A percentile compares a stretch with the other conserved stretches of the same genome.
Conservation (phyloP, 768 basidiomycete genomes). For the Daedalea quercina region DNA sequence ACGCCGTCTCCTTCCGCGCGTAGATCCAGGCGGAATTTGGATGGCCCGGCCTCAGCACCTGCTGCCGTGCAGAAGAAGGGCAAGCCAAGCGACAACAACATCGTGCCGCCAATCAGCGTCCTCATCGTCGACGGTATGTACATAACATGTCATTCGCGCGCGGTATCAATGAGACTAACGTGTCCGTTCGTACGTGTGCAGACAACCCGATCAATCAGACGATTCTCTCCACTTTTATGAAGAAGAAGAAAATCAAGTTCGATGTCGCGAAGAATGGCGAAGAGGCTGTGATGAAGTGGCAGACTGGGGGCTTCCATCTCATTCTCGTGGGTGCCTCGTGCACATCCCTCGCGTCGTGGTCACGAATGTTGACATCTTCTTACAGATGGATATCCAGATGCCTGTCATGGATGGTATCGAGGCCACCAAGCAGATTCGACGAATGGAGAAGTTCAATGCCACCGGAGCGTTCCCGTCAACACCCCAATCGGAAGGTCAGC, state of each 20-base stretch:
- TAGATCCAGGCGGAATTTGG: conserved; percentile 26
- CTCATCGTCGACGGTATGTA: conserved; percentile 92
- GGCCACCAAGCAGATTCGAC: conserved; percentile 93
- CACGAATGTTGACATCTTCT: background rate
- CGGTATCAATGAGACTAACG: background rate
- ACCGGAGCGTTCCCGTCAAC: conserved; percentile 64
- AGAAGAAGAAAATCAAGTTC: conserved; percentile 91
- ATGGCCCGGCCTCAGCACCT: conserved; percentile 21
- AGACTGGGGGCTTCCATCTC: conserved; percentile 87
- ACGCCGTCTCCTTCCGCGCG: conserved; percentile 23
- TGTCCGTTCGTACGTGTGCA: conserved; percentile 23
- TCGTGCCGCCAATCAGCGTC: conserved; percentile 95
- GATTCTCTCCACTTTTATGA: conserved; percentile 95
- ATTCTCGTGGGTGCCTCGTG: conserved; percentile 64
- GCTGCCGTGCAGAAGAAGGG: conserved; percentile 37
- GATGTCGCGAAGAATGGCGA: conserved; percentile 91
- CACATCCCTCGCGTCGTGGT: background rate
- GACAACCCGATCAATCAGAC: conserved; percentile 99
- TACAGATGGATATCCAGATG: conserved; percentile 99
- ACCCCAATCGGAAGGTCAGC: conserved; percentile 49
- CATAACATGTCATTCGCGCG: background rate
- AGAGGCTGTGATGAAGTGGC: conserved; percentile 95
- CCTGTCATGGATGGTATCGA: conserved; percentile 98
- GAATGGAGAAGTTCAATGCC: conserved; percentile 65
- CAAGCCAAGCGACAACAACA: conserved; percentile 55